Conservation (phyloP, 371 early-diverging fungal species). For the Dentiscutata heterogama region DNA sequence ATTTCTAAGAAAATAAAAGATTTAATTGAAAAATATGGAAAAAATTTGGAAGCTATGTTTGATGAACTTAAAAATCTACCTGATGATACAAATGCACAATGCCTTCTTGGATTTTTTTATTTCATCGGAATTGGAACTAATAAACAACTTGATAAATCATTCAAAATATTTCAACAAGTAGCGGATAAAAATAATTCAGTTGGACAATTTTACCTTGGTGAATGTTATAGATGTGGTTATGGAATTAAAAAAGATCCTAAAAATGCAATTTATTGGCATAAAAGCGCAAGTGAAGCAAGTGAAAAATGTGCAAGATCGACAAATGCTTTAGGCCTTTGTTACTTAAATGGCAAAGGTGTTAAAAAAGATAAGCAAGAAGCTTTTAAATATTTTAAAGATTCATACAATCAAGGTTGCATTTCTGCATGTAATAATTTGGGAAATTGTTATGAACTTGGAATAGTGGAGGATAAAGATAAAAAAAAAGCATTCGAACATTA, state of each 20-base stretch:
- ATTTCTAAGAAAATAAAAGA: no score
- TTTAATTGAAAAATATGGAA: no score
- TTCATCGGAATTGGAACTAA: no score
- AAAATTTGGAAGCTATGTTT: no score
- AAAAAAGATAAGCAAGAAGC: neutral
- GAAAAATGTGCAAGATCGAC: no score
- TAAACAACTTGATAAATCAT: no score
- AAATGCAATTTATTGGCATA: neutral
- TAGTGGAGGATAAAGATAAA: neutral
- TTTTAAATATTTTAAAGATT: neutral
- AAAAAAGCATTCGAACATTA: slow-evolving; percentile 18
- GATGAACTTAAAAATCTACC: no score
- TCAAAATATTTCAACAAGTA: no score
- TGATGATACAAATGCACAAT: no score
- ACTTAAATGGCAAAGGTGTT: slow-evolving; percentile 3
- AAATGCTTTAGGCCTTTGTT: neutral
- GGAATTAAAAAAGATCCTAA: neutral
- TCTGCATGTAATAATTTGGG: slow-evolving; percentile 8
- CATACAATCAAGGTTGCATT: neutral
- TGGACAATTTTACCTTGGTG: neutral
- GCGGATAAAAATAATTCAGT: neutral
- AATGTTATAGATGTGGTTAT: neutral
- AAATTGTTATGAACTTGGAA: slow-evolving; percentile 12
- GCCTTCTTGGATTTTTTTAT: no score
- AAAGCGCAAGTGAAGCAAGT: neutral